These are phyloP conservation scores for Chrysochromulina tobinii DNA, from an alignment of 78 protist genomes.

Conservation along the genomic window DNA sequence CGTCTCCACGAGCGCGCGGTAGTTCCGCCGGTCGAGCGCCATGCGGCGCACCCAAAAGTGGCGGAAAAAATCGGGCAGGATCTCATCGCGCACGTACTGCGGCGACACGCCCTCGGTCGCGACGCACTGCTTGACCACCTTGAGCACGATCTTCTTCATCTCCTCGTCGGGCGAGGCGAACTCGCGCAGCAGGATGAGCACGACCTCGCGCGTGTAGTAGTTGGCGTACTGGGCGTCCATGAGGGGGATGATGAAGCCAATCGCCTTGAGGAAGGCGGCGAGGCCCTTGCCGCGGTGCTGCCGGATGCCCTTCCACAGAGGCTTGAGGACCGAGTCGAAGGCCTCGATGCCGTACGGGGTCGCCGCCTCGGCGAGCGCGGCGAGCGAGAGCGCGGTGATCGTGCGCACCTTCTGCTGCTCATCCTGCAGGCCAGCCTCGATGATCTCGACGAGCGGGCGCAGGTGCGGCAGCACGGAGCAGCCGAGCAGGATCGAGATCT, in stretches of 20 bases:
- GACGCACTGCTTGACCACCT: slow-evolving; percentile 94
- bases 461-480: slow-evolving; percentile 96
- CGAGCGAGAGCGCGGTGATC: slow-evolving; percentile 92
- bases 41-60: slow-evolving; percentile 94
- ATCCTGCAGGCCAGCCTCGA: slow-evolving; percentile 78
- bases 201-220: slow-evolving; percentile 89
- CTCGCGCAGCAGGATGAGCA: slow-evolving; percentile 85
- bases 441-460: slow-evolving; percentile 80
- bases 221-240: slow-evolving; percentile 92
- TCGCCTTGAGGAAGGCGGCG: slow-evolving; percentile 97
- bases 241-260: slow-evolving; percentile 98
- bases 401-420: slow-evolving; percentile 88
- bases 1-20: slow-evolving; percentile 91
- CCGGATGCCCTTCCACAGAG: slow-evolving; percentile 87
- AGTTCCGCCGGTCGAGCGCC: slow-evolving; percentile 89
- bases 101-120: slow-evolving; percentile 91
- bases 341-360: slow-evolving; percentile 95
- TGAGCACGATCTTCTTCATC: slow-evolving; percentile 97
- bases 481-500: slow-evolving; percentile 96
- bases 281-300: slow-evolving; percentile 86
- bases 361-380: slow-evolving; percentile 97
- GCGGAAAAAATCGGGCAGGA: slow-evolving; percentile 85
- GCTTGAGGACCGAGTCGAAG: slow-evolving; percentile 91
- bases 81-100: slow-evolving; percentile 77
- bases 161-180: slow-evolving; percentile 96